These are phyloP conservation scores for Sporothrix pseudoabietina DNA, from an alignment of 2,329 filamentous ascomycete genomes.

Conservation along the genomic window DNA sequence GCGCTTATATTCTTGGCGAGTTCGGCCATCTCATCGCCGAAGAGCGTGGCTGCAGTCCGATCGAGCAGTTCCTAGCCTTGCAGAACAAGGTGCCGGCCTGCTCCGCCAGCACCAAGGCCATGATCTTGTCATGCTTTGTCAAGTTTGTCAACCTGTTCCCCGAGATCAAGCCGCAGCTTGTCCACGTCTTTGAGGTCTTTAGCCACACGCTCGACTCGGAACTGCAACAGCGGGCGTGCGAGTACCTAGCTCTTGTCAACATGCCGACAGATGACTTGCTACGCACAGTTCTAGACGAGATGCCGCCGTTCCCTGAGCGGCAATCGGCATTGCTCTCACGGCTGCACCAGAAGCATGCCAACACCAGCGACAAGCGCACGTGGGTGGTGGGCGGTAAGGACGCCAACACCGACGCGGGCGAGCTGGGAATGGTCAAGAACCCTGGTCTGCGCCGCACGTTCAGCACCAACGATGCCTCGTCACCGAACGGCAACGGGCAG, in stretches of 20 bases:
- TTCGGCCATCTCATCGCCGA: conserved; percentile 97
- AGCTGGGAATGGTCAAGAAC: conserved; percentile 78
- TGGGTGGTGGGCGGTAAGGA: conserved; percentile 98
- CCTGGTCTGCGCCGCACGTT: conserved; percentile 85
- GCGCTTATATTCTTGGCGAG: conserved; percentile 91
- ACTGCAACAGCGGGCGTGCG: conserved; percentile 92
- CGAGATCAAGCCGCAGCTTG: conserved; percentile 93
- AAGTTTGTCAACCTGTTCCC: conserved; percentile 99
- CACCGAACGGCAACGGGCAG: conserved; percentile 50
- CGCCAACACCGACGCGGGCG: conserved; percentile 78
- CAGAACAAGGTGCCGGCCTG: conserved; percentile 87
- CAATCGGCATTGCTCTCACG: conserved; percentile 89
- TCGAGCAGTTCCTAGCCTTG: conserved; percentile 93
- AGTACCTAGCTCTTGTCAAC: conserved; percentile 84
- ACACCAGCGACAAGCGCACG: conserved; percentile 90
- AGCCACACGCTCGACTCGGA: conserved; percentile 95
- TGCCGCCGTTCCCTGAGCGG: conserved; percentile 96
- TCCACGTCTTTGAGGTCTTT: conserved; percentile 88
- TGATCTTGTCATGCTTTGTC: conserved; percentile 92
- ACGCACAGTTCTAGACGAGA: conserved; percentile 93
- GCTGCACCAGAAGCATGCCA: conserved; percentile 90
- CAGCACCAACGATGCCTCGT: conserved; percentile 55
- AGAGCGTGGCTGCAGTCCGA: conserved; percentile 86
- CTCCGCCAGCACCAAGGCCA: conserved; percentile 85
- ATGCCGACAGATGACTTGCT: conserved; percentile 88